Percentiles rank a stretch among this genome's conserved stretches.
phyloP scores from a whole-genome alignment of 2,329 filamentous ascomycete genomes.

The Hypoxylon sp. region DNA sequence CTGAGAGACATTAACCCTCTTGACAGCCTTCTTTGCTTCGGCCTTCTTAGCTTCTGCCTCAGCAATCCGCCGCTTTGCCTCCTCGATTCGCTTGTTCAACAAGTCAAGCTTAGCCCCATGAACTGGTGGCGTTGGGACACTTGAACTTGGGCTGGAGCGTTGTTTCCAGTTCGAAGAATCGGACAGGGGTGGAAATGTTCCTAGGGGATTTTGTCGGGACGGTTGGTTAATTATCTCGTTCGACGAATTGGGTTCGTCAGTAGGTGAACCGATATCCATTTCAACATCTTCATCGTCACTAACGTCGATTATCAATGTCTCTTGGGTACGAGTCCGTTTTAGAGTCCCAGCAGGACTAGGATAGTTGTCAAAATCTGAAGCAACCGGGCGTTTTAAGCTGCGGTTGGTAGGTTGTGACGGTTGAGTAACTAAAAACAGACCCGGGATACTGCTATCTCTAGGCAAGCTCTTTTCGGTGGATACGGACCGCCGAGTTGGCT shows the following conservation, averaged over 20 bases:
- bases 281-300: conserved; percentile 80
- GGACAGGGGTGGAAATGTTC: conserved; percentile 62
- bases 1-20: conserved; percentile 41
- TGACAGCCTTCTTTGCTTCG: conserved; percentile 65
- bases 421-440: conserved; percentile 47
- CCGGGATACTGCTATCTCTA: conserved; percentile 47
- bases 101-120: conserved; percentile 50
- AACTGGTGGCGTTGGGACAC: conserved; percentile 54
- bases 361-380: conserved; percentile 78
- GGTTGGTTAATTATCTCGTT: conserved; percentile 53
- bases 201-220: conserved; percentile 58
- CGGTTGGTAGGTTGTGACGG: conserved; percentile 50
- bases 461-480: conserved; percentile 41
- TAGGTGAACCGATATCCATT: conserved; percentile 75
- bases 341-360: conserved; percentile 56
- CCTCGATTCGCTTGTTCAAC: conserved; percentile 67
- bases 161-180: conserved; percentile 59
- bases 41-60: conserved; percentile 71
- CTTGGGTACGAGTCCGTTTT: conserved; percentile 70
- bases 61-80: conserved; percentile 71
- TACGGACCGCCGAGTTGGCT: conserved; percentile 28
- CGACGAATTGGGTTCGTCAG: conserved; percentile 57
- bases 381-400: conserved; percentile 71
- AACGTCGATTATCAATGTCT: conserved; percentile 82
- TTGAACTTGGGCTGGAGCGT: conserved; percentile 58